These are phyloP conservation scores for Backusella parvicylindrica DNA, from an alignment of 192 early-diverging fungal genomes.

Conservation along the genomic window DNA sequence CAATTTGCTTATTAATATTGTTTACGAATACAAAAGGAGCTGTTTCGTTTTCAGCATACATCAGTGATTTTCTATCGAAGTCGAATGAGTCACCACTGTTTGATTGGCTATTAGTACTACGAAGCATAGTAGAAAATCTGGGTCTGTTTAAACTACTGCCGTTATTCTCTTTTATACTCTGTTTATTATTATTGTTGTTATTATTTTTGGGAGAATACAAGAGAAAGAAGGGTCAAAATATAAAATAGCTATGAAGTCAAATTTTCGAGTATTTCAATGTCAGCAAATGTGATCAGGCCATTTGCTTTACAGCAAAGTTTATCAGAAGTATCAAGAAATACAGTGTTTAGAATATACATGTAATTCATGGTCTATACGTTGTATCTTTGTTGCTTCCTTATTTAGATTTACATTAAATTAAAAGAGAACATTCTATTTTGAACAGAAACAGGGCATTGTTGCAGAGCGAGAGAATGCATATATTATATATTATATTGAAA, in stretches of 20 bases:
- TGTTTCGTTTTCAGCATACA: not conserved
- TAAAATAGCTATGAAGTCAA: too few species aligned
- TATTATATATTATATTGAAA: not conserved
- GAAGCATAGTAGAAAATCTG: too few species aligned
- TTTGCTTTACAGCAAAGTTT: too few species aligned
- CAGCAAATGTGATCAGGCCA: not conserved
- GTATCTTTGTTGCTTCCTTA: not conserved
- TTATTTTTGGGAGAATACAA: not conserved
- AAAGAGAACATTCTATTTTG: not conserved
- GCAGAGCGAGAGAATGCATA: not conserved
- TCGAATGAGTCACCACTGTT: not conserved
- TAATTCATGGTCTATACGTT: not conserved
- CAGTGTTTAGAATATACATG: too few species aligned
- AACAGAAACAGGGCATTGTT: not conserved
- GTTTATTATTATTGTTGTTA: not conserved
- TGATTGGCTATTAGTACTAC: not conserved
- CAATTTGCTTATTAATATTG: not conserved
- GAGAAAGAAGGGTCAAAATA: not conserved
- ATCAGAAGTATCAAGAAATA: too few species aligned
- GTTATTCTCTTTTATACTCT: not conserved
- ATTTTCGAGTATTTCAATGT: not conserved
- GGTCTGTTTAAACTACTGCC: too few species aligned
- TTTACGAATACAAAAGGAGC: not conserved
- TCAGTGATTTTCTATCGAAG: not conserved
- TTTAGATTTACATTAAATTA: not conserved